phyloP scores from a whole-genome alignment of 2,329 filamentous ascomycete genomes.

The Botrytis pseudocinerea region DNA sequence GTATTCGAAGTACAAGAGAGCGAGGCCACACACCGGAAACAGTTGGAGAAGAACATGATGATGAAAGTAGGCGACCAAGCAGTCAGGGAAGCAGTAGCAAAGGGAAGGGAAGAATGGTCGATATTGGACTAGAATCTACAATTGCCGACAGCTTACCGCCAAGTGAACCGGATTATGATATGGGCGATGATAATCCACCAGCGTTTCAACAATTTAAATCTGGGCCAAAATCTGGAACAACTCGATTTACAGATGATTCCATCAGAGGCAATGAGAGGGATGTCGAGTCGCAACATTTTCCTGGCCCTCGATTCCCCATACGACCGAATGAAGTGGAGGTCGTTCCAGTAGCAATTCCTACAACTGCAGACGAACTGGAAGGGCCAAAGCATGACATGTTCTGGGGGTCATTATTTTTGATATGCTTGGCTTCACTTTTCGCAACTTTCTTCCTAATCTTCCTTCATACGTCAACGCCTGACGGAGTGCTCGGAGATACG shows the following conservation, averaged over 20 bases:
- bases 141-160: slow-evolving; percentile 61
- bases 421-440: slow-evolving; percentile 79
- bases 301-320: slow-evolving; percentile 30
- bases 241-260: slow-evolving; percentile 37
- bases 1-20: slow-evolving; percentile 37
- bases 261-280: slow-evolving; percentile 31
- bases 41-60: slow-evolving; percentile 43
- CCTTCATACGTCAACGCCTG: slow-evolving; percentile 77
- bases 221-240: slow-evolving; percentile 35
- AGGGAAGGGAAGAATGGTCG: slow-evolving; percentile 72
- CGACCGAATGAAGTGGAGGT: slow-evolving; percentile 42
- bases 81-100: slow-evolving; percentile 46
- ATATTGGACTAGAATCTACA: slow-evolving; percentile 77
- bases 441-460: slow-evolving; percentile 88
- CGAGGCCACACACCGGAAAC: slow-evolving; percentile 35
- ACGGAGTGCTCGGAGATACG: slow-evolving; percentile 79
- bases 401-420: slow-evolving; percentile 87
- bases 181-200: slow-evolving; percentile 55
- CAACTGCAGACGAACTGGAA: slow-evolving; percentile 58
- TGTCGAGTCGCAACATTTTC: slow-evolving; percentile 30
- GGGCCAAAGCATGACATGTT: slow-evolving; percentile 84
- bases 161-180: slow-evolving; percentile 59
- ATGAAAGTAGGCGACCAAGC: slow-evolving; percentile 32
- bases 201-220: slow-evolving; percentile 60
- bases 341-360: slow-evolving; percentile 57